Evolutionary conservation across 495 filamentous ascomycete species (phyloP).

Genomic region (Hyaloscypha finlandica): DNA sequence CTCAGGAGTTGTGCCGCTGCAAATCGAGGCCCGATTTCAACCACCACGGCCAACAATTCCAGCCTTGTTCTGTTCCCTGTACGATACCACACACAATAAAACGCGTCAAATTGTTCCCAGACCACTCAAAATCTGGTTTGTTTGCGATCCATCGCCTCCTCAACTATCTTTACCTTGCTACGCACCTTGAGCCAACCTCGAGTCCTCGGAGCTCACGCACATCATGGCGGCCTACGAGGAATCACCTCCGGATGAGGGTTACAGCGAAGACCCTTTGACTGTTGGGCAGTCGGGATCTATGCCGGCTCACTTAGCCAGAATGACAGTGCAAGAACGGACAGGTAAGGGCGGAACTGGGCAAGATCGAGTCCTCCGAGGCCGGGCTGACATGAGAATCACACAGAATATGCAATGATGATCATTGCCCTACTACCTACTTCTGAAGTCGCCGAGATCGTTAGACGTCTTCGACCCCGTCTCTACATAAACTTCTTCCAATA

Average conservation of each 20-base stretch:
- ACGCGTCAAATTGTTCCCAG: not conserved
- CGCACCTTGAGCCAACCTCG: not conserved
- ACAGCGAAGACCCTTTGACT: slow-evolving; percentile 58
- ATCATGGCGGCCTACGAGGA: slow-evolving; percentile 28
- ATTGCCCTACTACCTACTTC: slow-evolving; percentile 74
- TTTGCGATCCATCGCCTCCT: not conserved
- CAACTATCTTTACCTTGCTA: not conserved
- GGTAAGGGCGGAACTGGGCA: slow-evolving; percentile 38
- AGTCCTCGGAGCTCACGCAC: not conserved
- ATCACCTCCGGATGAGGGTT: slow-evolving; percentile 55
- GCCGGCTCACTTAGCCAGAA: slow-evolving; percentile 43
- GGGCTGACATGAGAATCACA: slow-evolving; percentile 1
- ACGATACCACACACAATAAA: not conserved
- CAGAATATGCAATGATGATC: slow-evolving; percentile 64
- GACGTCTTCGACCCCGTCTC: slow-evolving; percentile 71
- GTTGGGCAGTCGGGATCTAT: slow-evolving; percentile 16
- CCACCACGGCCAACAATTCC: not conserved
- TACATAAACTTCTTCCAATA: slow-evolving; percentile 89
- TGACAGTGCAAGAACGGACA: slow-evolving; percentile 48
- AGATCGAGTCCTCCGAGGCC: not conserved
- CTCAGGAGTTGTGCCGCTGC: not conserved
- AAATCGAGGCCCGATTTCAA: not conserved
- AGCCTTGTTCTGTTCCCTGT: not conserved
- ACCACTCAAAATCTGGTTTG: not conserved
- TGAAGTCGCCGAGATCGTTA: slow-evolving; percentile 74